Conservation (phyloP, 768 basidiomycete species). For the Lentinula sp. region DNA sequence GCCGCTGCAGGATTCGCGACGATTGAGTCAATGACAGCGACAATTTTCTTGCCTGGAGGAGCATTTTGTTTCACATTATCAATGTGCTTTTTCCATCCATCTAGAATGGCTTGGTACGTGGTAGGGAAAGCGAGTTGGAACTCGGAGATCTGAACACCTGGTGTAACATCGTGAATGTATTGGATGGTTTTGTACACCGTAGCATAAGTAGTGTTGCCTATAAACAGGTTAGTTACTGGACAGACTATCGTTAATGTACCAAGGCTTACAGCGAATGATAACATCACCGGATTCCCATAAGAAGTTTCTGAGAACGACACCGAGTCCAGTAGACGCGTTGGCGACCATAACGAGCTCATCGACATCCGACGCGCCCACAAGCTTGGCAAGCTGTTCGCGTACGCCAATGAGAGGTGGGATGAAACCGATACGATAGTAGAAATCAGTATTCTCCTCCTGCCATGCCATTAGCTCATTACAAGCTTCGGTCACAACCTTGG, state of each 20-base stretch:
- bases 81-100: slow-evolving; percentile 32
- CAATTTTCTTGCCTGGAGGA: slow-evolving; percentile 26
- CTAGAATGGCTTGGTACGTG: slow-evolving; percentile 45
- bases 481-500: slow-evolving; percentile 42
- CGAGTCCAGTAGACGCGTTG: slow-evolving; percentile 61
- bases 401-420: slow-evolving; percentile 26
- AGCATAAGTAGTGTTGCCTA: slow-evolving; percentile 52
- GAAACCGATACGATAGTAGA: slow-evolving; percentile 38
- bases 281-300: slow-evolving; percentile 63
- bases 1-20: slow-evolving; percentile 40
- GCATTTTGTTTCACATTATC: slow-evolving; percentile 6
- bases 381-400: slow-evolving; percentile 41
- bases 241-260: background rate
- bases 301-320: slow-evolving; percentile 62
- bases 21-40: slow-evolving; percentile 53
- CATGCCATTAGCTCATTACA: slow-evolving; percentile 31
- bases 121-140: slow-evolving; percentile 44
- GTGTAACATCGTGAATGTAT: slow-evolving; percentile 43
- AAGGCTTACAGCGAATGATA: slow-evolving; percentile 49
- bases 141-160: slow-evolving; percentile 35
- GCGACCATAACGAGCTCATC: slow-evolving; percentile 55
- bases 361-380: slow-evolving; percentile 36
- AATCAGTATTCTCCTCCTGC: slow-evolving; percentile 51
- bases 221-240: background rate
- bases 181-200: slow-evolving; percentile 41